Percentiles rank a stretch among this genome's conserved stretches.
These are phyloP conservation scores for Cyclostephanos invisitatus DNA, from an alignment of 108 stramenopile species.

Conservation along the genomic window DNA sequence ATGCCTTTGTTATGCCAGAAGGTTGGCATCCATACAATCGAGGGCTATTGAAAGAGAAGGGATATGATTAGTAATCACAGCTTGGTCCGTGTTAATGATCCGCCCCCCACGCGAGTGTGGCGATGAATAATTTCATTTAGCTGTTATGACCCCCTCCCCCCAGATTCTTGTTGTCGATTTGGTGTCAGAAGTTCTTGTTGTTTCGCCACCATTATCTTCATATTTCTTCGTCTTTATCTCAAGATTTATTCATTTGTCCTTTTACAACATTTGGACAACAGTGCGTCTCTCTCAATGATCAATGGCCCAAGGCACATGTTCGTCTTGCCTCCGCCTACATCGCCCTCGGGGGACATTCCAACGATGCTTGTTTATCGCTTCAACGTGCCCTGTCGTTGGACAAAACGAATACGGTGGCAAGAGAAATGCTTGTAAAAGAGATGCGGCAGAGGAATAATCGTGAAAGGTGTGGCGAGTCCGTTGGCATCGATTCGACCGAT, in stretches of 20 bases:
- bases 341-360: conserved; percentile 71
- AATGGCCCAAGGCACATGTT: conserved; percentile 81
- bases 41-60: conserved; percentile 4
- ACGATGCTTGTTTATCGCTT: conserved; percentile 81
- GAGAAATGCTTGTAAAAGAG: conserved; percentile 72
- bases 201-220: background rate
- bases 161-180: background rate
- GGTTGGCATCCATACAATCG: background rate
- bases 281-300: conserved; percentile 70
- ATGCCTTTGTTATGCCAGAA: too few relatives aligned
- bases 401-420: conserved; percentile 57
- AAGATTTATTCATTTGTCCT: background rate
- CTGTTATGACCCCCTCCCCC: conserved; percentile 20
- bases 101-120: conserved; percentile 55
- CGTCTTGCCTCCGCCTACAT: conserved; percentile 80
- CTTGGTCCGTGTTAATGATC: conserved; percentile 54
- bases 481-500: background rate
- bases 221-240: background rate
- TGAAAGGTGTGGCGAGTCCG: conserved; percentile 14
- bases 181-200: background rate
- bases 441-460: conserved; percentile 50
- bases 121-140: conserved; percentile 34
- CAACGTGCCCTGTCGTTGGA: conserved; percentile 73
- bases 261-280: conserved; percentile 7
- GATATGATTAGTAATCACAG: conserved; percentile 27